Conservation (phyloP, 768 basidiomycete species). For the Naganishia vaughanmartiniae region DNA sequence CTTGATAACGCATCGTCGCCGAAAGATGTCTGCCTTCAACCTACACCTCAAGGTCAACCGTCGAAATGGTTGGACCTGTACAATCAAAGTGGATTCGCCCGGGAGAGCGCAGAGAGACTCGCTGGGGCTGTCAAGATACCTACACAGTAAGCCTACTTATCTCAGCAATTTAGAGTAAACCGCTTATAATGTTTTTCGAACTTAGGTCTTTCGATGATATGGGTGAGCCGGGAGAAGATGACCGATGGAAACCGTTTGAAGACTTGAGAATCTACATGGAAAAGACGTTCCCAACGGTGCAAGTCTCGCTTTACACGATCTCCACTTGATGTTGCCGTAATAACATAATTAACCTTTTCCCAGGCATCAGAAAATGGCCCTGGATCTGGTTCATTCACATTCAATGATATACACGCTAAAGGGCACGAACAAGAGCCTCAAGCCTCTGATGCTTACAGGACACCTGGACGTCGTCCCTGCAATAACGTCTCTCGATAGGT, state of each 20-base stretch:
- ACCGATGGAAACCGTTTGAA: slow-evolving; percentile 27
- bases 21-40: slow-evolving; percentile 8
- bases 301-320: neutral
- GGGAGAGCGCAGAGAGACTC: slow-evolving; percentile 23
- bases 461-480: slow-evolving; percentile 67
- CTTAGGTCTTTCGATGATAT: slow-evolving; percentile 31
- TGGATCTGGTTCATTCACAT: slow-evolving; percentile 72
- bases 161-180: neutral
- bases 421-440: slow-evolving; percentile 62
- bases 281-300: slow-evolving; percentile 28
- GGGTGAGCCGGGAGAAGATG: slow-evolving; percentile 24
- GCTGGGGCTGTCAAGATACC: slow-evolving; percentile 26
- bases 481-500: slow-evolving; percentile 61
- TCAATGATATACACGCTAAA: slow-evolving; percentile 72
- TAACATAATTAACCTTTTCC: too few relatives aligned
- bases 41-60: neutral
- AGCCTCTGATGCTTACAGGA: slow-evolving; percentile 60
- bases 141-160: slow-evolving; percentile 20
- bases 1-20: neutral
- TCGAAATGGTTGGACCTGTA: slow-evolving; percentile 24
- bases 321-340: too few relatives aligned
- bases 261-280: slow-evolving; percentile 17
- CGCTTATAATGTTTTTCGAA: neutral
- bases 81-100: slow-evolving; percentile 3
- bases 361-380: slow-evolving; percentile 37